These are phyloP conservation scores for Hyaloscypha bicolor DNA, from an alignment of 495 filamentous ascomycete species.

Conservation along the genomic window DNA sequence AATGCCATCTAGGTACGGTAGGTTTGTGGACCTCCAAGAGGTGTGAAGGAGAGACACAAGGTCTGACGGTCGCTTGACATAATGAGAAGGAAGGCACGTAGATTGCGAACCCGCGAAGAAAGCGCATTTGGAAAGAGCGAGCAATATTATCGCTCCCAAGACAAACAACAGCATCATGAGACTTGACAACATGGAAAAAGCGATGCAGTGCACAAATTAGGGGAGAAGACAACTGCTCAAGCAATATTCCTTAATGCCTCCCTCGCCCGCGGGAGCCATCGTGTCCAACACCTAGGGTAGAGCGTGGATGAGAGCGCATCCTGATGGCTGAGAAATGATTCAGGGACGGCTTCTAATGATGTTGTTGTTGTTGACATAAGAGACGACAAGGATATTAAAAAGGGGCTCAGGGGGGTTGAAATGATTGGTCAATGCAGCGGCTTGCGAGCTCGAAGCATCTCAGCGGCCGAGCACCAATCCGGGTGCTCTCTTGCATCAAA, in stretches of 20 bases:
- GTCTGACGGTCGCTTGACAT: not conserved
- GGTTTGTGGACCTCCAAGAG: not conserved
- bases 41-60: not conserved
- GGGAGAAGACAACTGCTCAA: not conserved
- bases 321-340: not conserved
- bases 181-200: not conserved
- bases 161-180: not conserved
- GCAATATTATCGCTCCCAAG: not conserved
- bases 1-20: slow-evolving; percentile 17
- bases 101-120: not conserved
- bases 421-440: slow-evolving; percentile 1
- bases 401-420: not conserved
- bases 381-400: not conserved
- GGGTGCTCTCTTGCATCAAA: not conserved
- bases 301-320: not conserved
- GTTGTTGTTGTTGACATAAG: not conserved
- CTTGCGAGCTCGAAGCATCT: not conserved
- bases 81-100: not conserved
- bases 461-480: not conserved
- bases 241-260: not conserved
- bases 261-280: too few relatives aligned
- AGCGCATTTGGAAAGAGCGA: not conserved
- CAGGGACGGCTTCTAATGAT: not conserved
- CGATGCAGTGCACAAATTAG: too few relatives aligned
- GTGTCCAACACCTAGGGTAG: too few relatives aligned